These are phyloP conservation scores for Zangia roseola DNA, from an alignment of 768 basidiomycete genomes.

Conservation along the genomic window DNA sequence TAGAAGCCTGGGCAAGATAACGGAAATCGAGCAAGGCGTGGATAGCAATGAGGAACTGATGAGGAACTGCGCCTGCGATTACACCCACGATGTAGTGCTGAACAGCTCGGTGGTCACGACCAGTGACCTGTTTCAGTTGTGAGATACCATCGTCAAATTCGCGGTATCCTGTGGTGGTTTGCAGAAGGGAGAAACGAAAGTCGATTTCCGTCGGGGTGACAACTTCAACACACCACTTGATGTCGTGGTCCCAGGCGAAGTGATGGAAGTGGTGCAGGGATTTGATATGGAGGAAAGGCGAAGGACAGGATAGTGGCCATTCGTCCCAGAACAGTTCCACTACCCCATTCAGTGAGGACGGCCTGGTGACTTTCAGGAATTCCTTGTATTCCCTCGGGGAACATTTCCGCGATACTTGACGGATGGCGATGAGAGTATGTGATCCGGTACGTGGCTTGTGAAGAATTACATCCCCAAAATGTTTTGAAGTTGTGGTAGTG, in stretches of 20 bases:
- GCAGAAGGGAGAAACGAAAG: conserved; percentile 36
- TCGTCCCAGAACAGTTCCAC: conserved; percentile 27
- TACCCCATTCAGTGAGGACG: conserved; percentile 1
- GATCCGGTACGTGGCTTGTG: conserved; percentile 25
- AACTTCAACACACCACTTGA: background rate
- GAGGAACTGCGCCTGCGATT: conserved; percentile 11
- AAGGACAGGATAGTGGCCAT: conserved; percentile 35
- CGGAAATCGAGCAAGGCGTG: too few species aligned
- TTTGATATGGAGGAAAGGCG: conserved; percentile 33
- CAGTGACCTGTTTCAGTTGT: conserved; percentile 10
- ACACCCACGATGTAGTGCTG: conserved; percentile 12
- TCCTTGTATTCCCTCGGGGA: conserved; percentile 2
- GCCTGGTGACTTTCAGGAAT: background rate
- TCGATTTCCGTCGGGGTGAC: conserved; percentile 31
- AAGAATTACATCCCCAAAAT: conserved; percentile 31
- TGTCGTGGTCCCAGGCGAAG: background rate
- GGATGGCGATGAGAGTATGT: conserved; percentile 24
- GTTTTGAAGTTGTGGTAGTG: conserved; percentile 21
- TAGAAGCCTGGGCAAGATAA: conserved; percentile 36
- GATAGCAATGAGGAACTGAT: background rate
- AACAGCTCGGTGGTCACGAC: conserved; percentile 10
- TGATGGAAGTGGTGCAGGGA: too few species aligned
- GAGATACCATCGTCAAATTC: too few species aligned
- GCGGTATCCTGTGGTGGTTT: conserved; percentile 34
- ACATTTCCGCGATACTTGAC: background rate